A percentile compares a stretch with the other conserved stretches of the same genome.
Conservation (phyloP, 345 rosid genomes). For the Psidium guajava region DNA sequence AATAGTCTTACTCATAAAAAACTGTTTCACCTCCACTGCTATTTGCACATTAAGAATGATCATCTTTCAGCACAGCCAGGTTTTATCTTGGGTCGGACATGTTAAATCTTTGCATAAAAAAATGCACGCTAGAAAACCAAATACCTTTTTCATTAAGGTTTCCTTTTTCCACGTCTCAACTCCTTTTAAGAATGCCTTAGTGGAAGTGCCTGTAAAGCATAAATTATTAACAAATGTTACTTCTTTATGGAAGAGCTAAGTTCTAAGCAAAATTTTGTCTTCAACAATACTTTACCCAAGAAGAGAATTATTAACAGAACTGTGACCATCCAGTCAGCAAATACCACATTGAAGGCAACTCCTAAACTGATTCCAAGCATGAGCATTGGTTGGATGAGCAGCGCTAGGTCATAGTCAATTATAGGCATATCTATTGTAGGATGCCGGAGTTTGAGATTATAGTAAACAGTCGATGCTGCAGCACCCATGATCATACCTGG, state of each 20-base stretch:
- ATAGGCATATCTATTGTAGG: conserved; percentile 41
- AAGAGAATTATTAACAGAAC: conserved; percentile 42
- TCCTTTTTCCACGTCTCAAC: conserved; percentile 81
- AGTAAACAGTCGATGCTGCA: conserved; percentile 42
- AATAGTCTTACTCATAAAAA: neutral
- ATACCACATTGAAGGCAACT: conserved; percentile 41
- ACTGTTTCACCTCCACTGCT: neutral
- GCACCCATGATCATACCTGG: conserved; percentile 54
- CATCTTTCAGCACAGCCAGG: neutral
- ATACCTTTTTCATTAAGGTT: conserved; percentile 51
- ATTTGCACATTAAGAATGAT: neutral
- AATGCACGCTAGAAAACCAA: neutral
- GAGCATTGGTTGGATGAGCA: conserved; percentile 51
- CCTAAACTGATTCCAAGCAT: conserved; percentile 52
- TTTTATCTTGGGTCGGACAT: neutral
- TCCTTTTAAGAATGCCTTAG: conserved; percentile 80
- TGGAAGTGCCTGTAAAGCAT: conserved; percentile 52
- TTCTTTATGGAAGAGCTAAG: neutral
- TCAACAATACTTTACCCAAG: conserved; percentile 14
- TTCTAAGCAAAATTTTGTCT: neutral
- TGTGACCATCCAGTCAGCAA: conserved; percentile 60
- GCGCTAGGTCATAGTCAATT: conserved; percentile 43
- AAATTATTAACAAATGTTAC: neutral
- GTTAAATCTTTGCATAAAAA: neutral
- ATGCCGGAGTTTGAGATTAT: conserved; percentile 38